Evolutionary conservation across 208 protist genomes (phyloP), one percentile per base, ranked within the genome.

Genomic region (Acanthamoeba lugdunensis): DNA sequence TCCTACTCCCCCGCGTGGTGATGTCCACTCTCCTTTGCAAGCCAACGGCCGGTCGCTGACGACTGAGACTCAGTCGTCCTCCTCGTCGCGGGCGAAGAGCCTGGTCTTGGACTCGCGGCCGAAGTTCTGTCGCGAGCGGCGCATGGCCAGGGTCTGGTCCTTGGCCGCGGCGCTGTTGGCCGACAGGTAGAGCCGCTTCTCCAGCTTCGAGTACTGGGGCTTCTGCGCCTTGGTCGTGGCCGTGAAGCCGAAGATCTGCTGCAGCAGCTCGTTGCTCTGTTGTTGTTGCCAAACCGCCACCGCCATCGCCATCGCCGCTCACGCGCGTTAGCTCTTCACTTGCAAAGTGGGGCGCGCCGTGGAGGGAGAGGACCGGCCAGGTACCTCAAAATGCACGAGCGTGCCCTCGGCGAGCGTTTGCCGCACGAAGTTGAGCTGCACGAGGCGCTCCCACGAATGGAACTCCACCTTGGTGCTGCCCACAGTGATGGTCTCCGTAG

Each of bases 401-500:
- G 79, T 87, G 45, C 79, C 79, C 52, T 87, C 79, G 28, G 79
- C 79, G n/a, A 87, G 79, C n/a, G 79, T 45, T 63, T 87, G 79
- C 52, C 79, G 79, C 79, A 87, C 79, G 23, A 87, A 87, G 50
- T 87, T 54, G 50, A 87, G 79, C 79, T 87, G 79, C 28, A 87
- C 50, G 50, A 87, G 79, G 3, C 79, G 79, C 79, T 25, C 79
- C 79, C 79, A 87, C 41, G 79, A 87, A 21, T 87, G 7, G 33
- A 87, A 87, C 79, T 87, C 79, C 11, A 87, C 79, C 79, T 87
- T 87, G 50, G 79, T 87, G 79, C 14, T 87, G 50, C 50, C 79
- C 79, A 87, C 79, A 4, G 79, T 87, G 18, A 87, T 87, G 21
- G 79, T 87, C 79, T 87, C 79, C 4, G 79, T 41, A 48, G 79